These are phyloP conservation scores for Pseudocercospora musae DNA, from an alignment of 2,329 filamentous ascomycete genomes.

Conservation along the genomic window DNA sequence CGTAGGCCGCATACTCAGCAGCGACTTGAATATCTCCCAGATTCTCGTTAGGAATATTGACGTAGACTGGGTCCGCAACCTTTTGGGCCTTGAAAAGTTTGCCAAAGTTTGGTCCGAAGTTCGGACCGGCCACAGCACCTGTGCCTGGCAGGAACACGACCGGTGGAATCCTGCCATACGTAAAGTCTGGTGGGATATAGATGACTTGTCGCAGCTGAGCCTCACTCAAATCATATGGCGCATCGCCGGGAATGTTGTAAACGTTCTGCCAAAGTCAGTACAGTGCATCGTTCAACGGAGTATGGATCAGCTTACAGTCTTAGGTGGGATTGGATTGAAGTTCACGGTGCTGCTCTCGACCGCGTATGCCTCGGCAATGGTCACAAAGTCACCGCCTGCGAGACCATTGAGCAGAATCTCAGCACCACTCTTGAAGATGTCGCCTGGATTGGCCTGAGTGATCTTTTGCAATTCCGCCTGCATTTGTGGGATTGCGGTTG, in stretches of 20 bases:
- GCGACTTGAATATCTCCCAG: slow-evolving; percentile 50
- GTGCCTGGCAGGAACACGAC: slow-evolving; percentile 55
- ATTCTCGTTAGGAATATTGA: slow-evolving; percentile 51
- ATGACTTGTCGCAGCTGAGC: slow-evolving; percentile 49
- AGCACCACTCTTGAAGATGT: slow-evolving; percentile 22
- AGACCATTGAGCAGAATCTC: slow-evolving; percentile 24
- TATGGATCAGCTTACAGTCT: background rate
- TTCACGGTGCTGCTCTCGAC: slow-evolving; percentile 28
- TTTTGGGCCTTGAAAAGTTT: slow-evolving; percentile 44
- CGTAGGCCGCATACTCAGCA: slow-evolving; percentile 55
- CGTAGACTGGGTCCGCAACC: slow-evolving; percentile 51
- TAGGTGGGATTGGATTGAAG: slow-evolving; percentile 21
- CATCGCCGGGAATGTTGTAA: slow-evolving; percentile 37
- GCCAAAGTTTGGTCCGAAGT: slow-evolving; percentile 48
- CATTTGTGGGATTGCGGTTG: slow-evolving; percentile 21
- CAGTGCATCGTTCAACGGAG: background rate
- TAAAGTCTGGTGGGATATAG: slow-evolving; percentile 50
- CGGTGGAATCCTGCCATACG: slow-evolving; percentile 41
- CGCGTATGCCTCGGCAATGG: slow-evolving; percentile 18
- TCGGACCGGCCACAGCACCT: slow-evolving; percentile 45
- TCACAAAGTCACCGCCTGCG: slow-evolving; percentile 19
- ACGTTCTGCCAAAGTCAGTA: background rate
- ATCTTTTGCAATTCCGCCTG: slow-evolving; percentile 18
- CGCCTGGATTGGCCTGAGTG: slow-evolving; percentile 18
- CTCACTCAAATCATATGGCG: slow-evolving; percentile 50